Base-by-base conservation (phyloP, 2,329 filamentous ascomycete species). In the Penicillium sp. region DNA sequence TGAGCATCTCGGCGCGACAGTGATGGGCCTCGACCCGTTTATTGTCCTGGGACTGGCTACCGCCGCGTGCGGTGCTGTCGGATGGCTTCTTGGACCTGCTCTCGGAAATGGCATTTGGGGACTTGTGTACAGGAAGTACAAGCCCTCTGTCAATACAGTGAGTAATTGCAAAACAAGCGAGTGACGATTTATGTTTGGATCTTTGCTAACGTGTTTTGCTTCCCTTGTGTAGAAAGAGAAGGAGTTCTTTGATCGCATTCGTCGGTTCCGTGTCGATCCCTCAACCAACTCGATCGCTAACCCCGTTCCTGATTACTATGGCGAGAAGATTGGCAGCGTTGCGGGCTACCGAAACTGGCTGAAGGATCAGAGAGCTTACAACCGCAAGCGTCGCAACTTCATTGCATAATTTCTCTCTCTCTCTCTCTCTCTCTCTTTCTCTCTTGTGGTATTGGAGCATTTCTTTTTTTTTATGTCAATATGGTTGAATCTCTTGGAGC, bases 301-400 rank as follows among this genome's bases (percentile, higher is more conserved):
- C 78, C 94, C 94, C 17, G 90, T 96, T 1, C 92, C 93, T 41
- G 94, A 99, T 73, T 99, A 96, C 77, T 99, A 99, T 69, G 94
- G 94, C 67, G 94, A 99, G 79, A 97, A 97, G 82, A 96, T 99
- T 67, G 90, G 89, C 49, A 96, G 91, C 67, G 91, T 97, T 22
- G 82, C 87, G 51, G 92, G 90, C 44, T 99, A 97, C 75, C 82
- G 94, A 68, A 88, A 91, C 73, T 99, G 94, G 94, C 78, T 99
- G 69, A 97, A 96, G 81, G 94, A 99, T 71, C 94, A 97, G 80
- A 83, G 93, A 60, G 93, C 92, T 10, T 99, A 96, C 78, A 96
- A 96, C 79, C 91, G 91, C 80, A 96, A 95, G 84, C 87, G 85
- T 73, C 70, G 73, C 42, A 75, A 66, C 58, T 75, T 74, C 58